phyloP scores from a whole-genome alignment of 768 basidiomycete species.

The Trametes coccinea region DNA sequence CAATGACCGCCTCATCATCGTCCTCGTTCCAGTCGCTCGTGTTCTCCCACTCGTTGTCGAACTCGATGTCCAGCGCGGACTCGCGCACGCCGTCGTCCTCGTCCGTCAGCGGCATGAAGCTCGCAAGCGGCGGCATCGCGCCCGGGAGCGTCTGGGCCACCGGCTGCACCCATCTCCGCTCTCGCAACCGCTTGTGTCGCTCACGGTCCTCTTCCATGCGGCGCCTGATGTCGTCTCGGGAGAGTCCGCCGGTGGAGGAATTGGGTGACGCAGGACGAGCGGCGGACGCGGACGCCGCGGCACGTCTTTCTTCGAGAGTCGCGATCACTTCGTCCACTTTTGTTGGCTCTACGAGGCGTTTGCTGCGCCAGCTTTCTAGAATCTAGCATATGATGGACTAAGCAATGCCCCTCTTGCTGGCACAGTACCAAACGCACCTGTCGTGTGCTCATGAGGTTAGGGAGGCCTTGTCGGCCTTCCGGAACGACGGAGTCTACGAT shows the following conservation, averaged over 20 bases:
- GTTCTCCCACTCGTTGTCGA: conserved; percentile 88
- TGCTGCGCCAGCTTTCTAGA: conserved; percentile 87
- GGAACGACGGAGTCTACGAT: conserved; percentile 89
- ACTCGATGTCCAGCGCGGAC: conserved; percentile 74
- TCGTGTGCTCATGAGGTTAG: conserved; percentile 84
- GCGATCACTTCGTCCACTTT: conserved; percentile 71
- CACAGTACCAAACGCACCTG: conserved; percentile 53
- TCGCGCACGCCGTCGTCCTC: conserved; percentile 57
- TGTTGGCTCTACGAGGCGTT: conserved; percentile 79
- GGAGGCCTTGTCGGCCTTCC: conserved; percentile 80
- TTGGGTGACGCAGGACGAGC: conserved; percentile 27
- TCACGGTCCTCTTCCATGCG: conserved; percentile 93
- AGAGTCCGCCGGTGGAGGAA: conserved; percentile 26
- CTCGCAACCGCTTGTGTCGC: conserved; percentile 87
- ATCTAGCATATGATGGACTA: conserved; percentile 49
- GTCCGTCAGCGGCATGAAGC: conserved; percentile 60
- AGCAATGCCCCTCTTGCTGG: too few relatives aligned
- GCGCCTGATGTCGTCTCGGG: conserved; percentile 67
- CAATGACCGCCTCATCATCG: conserved; percentile 71
- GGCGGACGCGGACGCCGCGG: conserved; percentile 24
- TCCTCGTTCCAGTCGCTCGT: conserved; percentile 92
- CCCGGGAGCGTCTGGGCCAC: conserved; percentile 52
- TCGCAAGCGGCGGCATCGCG: conserved; percentile 46
- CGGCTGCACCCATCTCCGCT: conserved; percentile 90
- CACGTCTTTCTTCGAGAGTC: conserved; percentile 49